phyloP scores from a whole-genome alignment of 352 stramenopile genomes.

The Thalassiosira mediterranea region DNA sequence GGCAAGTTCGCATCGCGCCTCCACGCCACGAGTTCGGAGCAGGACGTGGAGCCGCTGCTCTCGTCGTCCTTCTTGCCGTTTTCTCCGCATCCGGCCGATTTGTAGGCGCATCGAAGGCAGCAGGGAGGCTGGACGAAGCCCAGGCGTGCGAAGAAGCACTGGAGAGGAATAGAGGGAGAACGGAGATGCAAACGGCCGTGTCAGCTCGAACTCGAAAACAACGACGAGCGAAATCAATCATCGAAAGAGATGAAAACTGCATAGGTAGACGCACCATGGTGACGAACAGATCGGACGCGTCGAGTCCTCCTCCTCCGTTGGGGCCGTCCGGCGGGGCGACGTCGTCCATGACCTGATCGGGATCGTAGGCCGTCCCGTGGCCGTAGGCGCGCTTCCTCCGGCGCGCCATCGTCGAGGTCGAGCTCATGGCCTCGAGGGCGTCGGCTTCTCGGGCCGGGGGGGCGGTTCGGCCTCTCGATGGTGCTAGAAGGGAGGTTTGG shows the following conservation, averaged over 20 bases:
- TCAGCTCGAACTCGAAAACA: too few species aligned
- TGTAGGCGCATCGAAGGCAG: constrained; percentile 67
- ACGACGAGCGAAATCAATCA: too few species aligned
- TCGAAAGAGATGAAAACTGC: background rate
- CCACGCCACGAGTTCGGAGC: constrained; percentile 64
- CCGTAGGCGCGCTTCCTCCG: constrained; percentile 25
- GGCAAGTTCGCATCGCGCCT: constrained; percentile 60
- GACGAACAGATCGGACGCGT: constrained; percentile 46
- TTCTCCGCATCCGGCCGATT: constrained; percentile 21
- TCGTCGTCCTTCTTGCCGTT: constrained; percentile 15
- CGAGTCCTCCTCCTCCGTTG: background rate
- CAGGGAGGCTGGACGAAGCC: constrained; percentile 74
- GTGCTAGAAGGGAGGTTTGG: too few species aligned
- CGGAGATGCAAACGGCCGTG: too few species aligned
- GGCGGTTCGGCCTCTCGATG: too few species aligned
- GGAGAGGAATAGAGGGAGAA: background rate
- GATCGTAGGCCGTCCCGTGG: constrained; percentile 35
- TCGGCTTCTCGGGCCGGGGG: constrained; percentile 2
- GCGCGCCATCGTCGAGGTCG: constrained; percentile 15
- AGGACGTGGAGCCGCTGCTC: constrained; percentile 21
- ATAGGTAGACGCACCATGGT: constrained; percentile 33
- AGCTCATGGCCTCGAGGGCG: background rate
- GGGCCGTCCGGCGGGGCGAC: background rate
- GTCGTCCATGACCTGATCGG: constrained; percentile 14
- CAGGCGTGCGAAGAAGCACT: constrained; percentile 75